Percentiles rank a stretch among this genome's conserved stretches.
Evolutionary conservation across 306 rosid species (phyloP).

Genomic region (Adenanthera pavonina): DNA sequence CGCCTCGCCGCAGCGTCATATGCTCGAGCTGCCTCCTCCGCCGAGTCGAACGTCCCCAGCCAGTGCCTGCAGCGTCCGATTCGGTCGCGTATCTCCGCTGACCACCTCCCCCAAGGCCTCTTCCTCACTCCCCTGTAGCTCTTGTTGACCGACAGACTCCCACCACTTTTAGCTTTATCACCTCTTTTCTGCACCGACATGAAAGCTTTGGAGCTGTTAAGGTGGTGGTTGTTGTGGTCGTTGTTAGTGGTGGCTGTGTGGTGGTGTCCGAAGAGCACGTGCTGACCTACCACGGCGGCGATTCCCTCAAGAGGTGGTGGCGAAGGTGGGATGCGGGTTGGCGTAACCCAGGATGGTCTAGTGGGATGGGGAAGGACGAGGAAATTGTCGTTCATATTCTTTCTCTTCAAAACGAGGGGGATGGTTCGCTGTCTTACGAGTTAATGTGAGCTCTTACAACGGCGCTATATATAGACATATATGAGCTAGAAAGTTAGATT

Average conservation of each 20-base stretch:
- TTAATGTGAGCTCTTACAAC: too few relatives aligned
- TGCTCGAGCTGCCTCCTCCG: slow-evolving; percentile 80
- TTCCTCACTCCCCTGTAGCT: slow-evolving; percentile 74
- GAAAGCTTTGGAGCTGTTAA: neutral
- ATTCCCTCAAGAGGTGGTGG: slow-evolving; percentile 64
- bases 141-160: slow-evolving; percentile 41
- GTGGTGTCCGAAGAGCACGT: slow-evolving; percentile 54
- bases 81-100: slow-evolving; percentile 75
- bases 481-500: neutral
- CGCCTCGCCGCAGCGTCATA: slow-evolving; percentile 77
- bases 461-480: neutral
- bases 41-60: slow-evolving; percentile 78
- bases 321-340: slow-evolving; percentile 1
- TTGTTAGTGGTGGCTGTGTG: neutral
- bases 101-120: slow-evolving; percentile 84
- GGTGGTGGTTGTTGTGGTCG: neutral
- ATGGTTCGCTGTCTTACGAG: neutral
- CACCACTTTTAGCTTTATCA: neutral
- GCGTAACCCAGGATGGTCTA: neutral
- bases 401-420: neutral
- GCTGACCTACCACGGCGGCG: slow-evolving; percentile 70
- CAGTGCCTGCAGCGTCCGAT: slow-evolving; percentile 75
- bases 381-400: slow-evolving; percentile 21
- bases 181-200: neutral
- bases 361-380: slow-evolving; percentile 22